Conservation (phyloP, 148 eudicot species). For the Nyssa sinensis region DNA sequence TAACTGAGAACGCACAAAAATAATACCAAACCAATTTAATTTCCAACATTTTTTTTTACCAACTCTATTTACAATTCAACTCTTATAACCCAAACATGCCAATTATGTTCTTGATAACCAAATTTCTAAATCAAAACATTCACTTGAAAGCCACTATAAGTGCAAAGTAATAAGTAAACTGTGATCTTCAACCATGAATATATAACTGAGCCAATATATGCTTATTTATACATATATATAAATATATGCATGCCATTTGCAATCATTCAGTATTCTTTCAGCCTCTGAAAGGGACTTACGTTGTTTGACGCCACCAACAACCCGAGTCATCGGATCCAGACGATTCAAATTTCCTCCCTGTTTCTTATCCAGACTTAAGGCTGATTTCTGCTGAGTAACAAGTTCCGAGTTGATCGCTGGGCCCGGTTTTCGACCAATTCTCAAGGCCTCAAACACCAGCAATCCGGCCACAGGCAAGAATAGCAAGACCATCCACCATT, state of each 20-base stretch:
- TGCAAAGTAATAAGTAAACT: too few relatives aligned
- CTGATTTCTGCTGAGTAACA: slow-evolving; percentile 12
- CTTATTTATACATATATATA: background rate
- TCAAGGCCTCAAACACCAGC: slow-evolving; percentile 61
- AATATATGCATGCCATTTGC: background rate
- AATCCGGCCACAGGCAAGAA: slow-evolving; percentile 47
- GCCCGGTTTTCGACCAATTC: slow-evolving; percentile 34
- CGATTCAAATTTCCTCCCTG: slow-evolving; percentile 52
- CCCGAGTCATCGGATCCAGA: slow-evolving; percentile 52
- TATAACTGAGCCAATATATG: background rate
- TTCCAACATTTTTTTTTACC: too few relatives aligned
- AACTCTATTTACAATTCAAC: background rate
- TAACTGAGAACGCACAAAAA: too few relatives aligned
- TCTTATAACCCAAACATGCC: too few relatives aligned
- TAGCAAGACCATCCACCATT: slow-evolving; percentile 68
- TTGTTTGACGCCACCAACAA: slow-evolving; percentile 65
- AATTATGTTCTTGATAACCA: too few relatives aligned
- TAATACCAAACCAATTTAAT: too few relatives aligned
- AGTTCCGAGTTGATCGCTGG: background rate
- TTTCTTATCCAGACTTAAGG: slow-evolving; percentile 8
- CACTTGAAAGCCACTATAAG: too few relatives aligned
- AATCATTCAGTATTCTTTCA: background rate
- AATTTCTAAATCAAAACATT: too few relatives aligned
- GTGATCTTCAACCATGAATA: too few relatives aligned
- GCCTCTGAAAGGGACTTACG: slow-evolving; percentile 41